These are phyloP conservation scores for Metschnikowia proteae DNA, from an alignment of 805 yeast genomes.

Conservation along the genomic window DNA sequence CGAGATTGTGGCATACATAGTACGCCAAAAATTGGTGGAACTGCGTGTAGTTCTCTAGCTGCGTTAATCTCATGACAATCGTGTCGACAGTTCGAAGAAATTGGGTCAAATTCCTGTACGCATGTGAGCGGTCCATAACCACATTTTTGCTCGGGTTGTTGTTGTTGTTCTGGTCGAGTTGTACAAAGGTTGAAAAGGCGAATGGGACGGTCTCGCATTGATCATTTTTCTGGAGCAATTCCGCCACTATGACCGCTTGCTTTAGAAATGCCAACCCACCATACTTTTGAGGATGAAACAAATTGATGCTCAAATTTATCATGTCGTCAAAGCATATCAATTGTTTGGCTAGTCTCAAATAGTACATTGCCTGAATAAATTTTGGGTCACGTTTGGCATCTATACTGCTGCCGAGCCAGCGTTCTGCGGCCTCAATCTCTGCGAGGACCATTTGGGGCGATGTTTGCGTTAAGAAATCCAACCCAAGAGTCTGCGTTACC, in stretches of 20 bases:
- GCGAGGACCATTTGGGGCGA: constrained; percentile 20
- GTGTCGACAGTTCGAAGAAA: constrained; percentile 21
- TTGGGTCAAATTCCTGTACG: constrained; percentile 19
- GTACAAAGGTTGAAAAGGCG: constrained; percentile 35
- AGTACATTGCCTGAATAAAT: constrained; percentile 15
- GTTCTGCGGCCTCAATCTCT: constrained; percentile 32
- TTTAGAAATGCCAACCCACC: neutral
- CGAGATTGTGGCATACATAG: constrained; percentile 25
- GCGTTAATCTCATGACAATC: constrained; percentile 19
- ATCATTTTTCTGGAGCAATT: neutral
- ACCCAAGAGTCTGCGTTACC: constrained; percentile 58
- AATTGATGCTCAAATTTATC: constrained; percentile 3
- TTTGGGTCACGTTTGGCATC: constrained; percentile 10
- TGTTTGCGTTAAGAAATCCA: constrained; percentile 30
- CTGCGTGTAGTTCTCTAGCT: constrained; percentile 22
- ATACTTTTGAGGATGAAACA: constrained; percentile 3
- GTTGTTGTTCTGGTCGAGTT: constrained; percentile 33
- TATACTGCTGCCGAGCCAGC: constrained; percentile 25
- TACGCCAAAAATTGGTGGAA: constrained; percentile 26
- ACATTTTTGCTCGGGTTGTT: constrained; percentile 36
- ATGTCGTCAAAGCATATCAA: constrained; percentile 20
- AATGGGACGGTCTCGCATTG: constrained; percentile 2
- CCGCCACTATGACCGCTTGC: neutral
- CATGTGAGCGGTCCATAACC: constrained; percentile 18
- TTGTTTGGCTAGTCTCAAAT: constrained; percentile 25